Base-by-base conservation (phyloP, 805 yeast species). In the Cyberlindnera xylosilytica region DNA sequence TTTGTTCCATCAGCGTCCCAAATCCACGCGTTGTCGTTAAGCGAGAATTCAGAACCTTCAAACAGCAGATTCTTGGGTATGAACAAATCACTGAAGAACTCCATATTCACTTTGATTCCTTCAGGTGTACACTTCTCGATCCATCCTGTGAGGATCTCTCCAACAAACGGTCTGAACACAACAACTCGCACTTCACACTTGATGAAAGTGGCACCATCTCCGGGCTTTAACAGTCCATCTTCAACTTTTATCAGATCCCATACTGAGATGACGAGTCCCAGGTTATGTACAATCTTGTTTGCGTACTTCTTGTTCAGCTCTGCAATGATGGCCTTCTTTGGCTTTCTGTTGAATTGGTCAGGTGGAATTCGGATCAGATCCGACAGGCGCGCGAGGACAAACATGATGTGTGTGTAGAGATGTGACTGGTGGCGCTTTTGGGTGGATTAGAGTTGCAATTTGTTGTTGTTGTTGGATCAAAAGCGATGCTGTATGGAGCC, bases 91-190 rank as follows among this genome's bases (percentile, higher is more conserved):
- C 89, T 89, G 60, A 93, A 93, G 62, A 93, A 85, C 48, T 85
- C 96, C 73, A 88, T 73, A 48, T 82, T 78, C 29, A 87, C 70
- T 34, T 87, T 84, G 47, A 93, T 79, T 3, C 99, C 99, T 41
- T 89, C 95, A 18, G 79, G 76, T 4, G 89, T 76, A 66, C 96
- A 87, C 52, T 88, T 86, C 32, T 88, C 81, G 26, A 93, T 87
- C 91, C 95, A 88, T 2, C 99, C 99, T 0, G 89, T 82, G 20
- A 93, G 62, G 7, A 91, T 78, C 61, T 93, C 99, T 9, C 99
- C 99, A 1, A 87, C 81, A 63, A 91, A 91, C 1, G 99, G 99
- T 51, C 90, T 85, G 74, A 93, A 93, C 2, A 91, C 82, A 9
- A 90, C 69, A 36, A 84, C 71, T 39, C 97, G 67, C 58, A 89